These are phyloP conservation scores for Hapsidospora chrysogenum DNA, from an alignment of 495 filamentous ascomycete species.

Conservation along the genomic window DNA sequence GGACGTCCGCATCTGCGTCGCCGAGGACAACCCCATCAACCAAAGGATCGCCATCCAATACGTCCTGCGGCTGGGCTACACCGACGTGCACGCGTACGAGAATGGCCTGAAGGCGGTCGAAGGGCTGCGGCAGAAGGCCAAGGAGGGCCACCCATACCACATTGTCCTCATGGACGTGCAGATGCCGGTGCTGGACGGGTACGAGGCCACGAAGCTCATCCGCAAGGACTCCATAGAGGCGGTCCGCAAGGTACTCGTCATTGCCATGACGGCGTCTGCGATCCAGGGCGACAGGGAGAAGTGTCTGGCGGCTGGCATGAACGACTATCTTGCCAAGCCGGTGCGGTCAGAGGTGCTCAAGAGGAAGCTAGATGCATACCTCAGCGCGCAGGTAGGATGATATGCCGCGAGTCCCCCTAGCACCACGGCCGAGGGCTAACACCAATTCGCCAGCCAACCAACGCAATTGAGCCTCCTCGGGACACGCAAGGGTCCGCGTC, in stretches of 20 bases:
- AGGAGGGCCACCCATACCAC: conserved; percentile 53
- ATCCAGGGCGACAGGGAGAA: conserved; percentile 87
- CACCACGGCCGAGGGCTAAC: background rate
- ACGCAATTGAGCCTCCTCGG: no score
- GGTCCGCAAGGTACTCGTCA: conserved; percentile 64
- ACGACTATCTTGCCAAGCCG: conserved; percentile 87
- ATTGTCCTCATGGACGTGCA: conserved; percentile 90
- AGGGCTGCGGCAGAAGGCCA: conserved; percentile 53
- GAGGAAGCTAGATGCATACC: conserved; percentile 56
- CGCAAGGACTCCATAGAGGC: conserved; percentile 54
- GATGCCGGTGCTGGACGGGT: conserved; percentile 90
- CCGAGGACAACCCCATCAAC: conserved; percentile 85
- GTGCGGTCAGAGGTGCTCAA: conserved; percentile 60
- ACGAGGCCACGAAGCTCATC: conserved; percentile 72
- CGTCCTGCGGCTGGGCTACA: conserved; percentile 66
- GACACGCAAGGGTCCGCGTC: no score
- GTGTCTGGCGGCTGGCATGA: conserved; percentile 85
- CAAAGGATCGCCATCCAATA: conserved; percentile 85
- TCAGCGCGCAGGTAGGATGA: conserved; percentile 13
- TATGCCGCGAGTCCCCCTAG: conserved; percentile 1
- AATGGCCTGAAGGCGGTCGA: conserved; percentile 79
- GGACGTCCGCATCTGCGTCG: conserved; percentile 70
- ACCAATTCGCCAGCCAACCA: no score
- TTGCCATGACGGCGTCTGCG: conserved; percentile 85
- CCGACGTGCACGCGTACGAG: conserved; percentile 61